Conservation (phyloP, 1,139 yeast genomes). For the Geotrichum klebahnii region DNA sequence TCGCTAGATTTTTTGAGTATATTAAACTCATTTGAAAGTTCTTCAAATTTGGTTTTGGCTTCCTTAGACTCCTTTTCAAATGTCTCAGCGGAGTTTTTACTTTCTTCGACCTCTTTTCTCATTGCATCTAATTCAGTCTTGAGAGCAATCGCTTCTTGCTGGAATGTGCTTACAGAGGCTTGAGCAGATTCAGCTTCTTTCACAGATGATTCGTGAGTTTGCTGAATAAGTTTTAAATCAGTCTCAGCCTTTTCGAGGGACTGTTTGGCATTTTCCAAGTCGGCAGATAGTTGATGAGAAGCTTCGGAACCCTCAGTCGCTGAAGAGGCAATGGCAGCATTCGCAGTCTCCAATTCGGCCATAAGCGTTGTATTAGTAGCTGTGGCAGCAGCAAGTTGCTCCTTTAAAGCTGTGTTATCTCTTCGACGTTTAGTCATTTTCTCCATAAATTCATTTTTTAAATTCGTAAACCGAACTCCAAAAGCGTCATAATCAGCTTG, state of each 20-base stretch:
- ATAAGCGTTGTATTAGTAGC: conserved; percentile 22
- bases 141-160: conserved; percentile 66
- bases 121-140: conserved; percentile 46
- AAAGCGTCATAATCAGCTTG: conserved; percentile 23
- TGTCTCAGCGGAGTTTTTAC: conserved; percentile 25
- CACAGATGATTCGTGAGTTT: conserved; percentile 21
- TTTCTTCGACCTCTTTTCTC: conserved; percentile 14
- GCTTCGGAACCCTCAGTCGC: conserved; percentile 15
- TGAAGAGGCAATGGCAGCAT: conserved; percentile 30
- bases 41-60: conserved; percentile 24
- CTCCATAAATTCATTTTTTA: conserved; percentile 34
- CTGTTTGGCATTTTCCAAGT: conserved; percentile 15
- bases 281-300: conserved; percentile 16
- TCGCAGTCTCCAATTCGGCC: conserved; percentile 27
- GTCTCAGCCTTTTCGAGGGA: neutral
- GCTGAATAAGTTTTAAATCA: conserved; percentile 6
- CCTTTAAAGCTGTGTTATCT: conserved; percentile 26
- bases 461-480: conserved; percentile 28
- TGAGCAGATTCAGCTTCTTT: conserved; percentile 46
- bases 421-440: conserved; percentile 33
- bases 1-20: conserved; percentile 38
- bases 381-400: conserved; percentile 27
- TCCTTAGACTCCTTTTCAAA: conserved; percentile 28
- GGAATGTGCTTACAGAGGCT: conserved; percentile 56
- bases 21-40: conserved; percentile 27